Percentiles rank a stretch among this genome's conserved stretches.
phyloP scores from a whole-genome alignment of 768 basidiomycete genomes.

The Termitomyces sp. region DNA sequence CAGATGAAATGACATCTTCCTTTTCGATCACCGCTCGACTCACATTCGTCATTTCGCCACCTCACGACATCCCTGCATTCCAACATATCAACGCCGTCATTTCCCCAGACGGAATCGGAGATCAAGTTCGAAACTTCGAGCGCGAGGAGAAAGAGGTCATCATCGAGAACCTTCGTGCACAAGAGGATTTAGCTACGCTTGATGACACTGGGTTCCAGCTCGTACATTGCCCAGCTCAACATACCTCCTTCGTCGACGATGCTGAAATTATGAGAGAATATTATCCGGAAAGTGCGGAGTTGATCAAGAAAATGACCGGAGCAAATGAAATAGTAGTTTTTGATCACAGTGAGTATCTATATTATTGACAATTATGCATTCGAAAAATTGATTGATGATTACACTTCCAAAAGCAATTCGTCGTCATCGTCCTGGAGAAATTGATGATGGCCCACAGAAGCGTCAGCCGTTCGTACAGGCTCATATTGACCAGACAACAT shows the following conservation, averaged over 20 bases:
- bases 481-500: constrained; percentile 39
- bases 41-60: too few relatives aligned
- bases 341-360: constrained; percentile 51
- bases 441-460: constrained; percentile 22
- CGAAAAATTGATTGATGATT: too few relatives aligned
- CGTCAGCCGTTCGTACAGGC: constrained; percentile 33
- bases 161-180: constrained; percentile 54
- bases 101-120: too few relatives aligned
- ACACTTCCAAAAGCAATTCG: constrained; percentile 29
- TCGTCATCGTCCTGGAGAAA: constrained; percentile 27
- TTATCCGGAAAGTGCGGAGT: constrained; percentile 56
- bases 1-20: too few relatives aligned
- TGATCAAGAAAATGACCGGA: constrained; percentile 58
- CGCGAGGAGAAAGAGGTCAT: constrained; percentile 31
- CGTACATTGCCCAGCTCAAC: constrained; percentile 33
- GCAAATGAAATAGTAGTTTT: too few relatives aligned
- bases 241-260: constrained; percentile 46
- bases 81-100: too few relatives aligned
- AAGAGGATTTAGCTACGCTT: constrained; percentile 41
- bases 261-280: constrained; percentile 52
- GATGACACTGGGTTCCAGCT: constrained; percentile 54
- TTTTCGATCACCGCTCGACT: too few relatives aligned
- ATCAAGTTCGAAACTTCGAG: too few relatives aligned
- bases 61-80: too few relatives aligned
- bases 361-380: background rate